Base-by-base conservation (phyloP, 306 rosid genomes). In the Acacia acuminata region DNA sequence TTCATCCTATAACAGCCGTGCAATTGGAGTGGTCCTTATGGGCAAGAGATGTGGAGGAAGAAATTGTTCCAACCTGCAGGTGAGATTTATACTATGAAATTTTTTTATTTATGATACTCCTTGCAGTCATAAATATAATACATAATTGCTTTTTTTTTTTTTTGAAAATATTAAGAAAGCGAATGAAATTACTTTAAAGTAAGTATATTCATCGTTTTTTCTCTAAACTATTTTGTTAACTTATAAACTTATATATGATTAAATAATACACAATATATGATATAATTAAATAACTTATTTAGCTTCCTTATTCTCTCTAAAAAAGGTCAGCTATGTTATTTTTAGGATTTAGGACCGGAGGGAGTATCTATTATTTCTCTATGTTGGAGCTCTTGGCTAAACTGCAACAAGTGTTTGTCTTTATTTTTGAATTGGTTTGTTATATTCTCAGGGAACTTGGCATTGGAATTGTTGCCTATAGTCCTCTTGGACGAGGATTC, bases 401-500 rank as follows among this genome's bases (percentile, higher is more conserved):
- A 48, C 20, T 65, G 24, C 53, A 50, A 78, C 22, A 10, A 14
- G 25, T 53, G 43, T 13, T 42, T 12, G 12, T 32, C 16, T 9
- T 2, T 9, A 3, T 22, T 79, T 75, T 9, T 70, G 68, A 79
- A 14, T n/a, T 20, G 22, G 1, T 24, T 9, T 24, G 10, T 40
- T 20, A 13, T n/a, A 44, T 48, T 82, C 12, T 20, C 83, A 87
- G 92, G 71, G 92, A 89, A 66, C 85, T 91, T 3, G 94, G 90
- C 77, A 89, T 89, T 53, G 94, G 94, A 56, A 91, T 91, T 79
- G 92, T 91, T 73, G 88, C 94, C 12, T 91, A 89, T 78, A 89
- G 94, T 75, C 92, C 91, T 84, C 84, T 91, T n/a, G 92, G 92
- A 42, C 82, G 87, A 72, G 94, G 94, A 1, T 91, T 91, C 83